Evolutionary conservation across 2,329 filamentous ascomycete genomes (phyloP).

Genomic region (Alternaria rosae): DNA sequence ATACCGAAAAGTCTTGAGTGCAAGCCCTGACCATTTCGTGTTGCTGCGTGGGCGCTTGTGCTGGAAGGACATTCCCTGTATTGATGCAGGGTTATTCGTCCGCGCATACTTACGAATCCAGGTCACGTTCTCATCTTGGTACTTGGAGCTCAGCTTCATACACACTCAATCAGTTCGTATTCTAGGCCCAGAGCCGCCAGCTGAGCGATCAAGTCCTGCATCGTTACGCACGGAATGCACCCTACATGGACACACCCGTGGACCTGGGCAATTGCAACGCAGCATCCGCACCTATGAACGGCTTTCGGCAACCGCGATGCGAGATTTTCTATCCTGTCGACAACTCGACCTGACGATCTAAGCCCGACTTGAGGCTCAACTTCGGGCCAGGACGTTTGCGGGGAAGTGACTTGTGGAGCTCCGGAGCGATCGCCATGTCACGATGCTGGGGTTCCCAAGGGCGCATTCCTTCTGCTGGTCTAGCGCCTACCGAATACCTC

Average conservation of each 20-base stretch:
- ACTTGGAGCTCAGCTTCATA: neutral
- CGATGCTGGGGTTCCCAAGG: conserved; percentile 6
- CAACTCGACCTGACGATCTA: conserved; percentile 7
- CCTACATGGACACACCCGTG: neutral
- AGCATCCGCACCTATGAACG: neutral
- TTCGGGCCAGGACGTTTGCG: conserved; percentile 14
- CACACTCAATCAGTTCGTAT: neutral
- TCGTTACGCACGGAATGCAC: neutral
- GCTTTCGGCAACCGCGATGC: neutral
- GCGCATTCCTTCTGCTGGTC: neutral
- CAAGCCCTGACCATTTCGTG: neutral
- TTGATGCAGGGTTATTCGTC: neutral
- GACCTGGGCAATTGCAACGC: neutral
- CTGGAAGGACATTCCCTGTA: neutral
- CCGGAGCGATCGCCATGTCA: conserved; percentile 11
- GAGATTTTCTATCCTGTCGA: neutral
- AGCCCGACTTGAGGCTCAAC: conserved; percentile 13
- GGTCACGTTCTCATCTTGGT: neutral
- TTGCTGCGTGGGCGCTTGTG: neutral
- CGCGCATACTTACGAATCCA: neutral
- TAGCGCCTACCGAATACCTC: conserved; percentile 8
- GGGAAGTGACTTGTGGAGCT: conserved; percentile 17
- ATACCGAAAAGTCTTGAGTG: neutral
- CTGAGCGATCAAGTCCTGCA: conserved; percentile 1
- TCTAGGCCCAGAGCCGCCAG: neutral